These are phyloP conservation scores for Suhomyces guaymorum DNA, from an alignment of 1,139 yeast genomes.

Conservation along the genomic window DNA sequence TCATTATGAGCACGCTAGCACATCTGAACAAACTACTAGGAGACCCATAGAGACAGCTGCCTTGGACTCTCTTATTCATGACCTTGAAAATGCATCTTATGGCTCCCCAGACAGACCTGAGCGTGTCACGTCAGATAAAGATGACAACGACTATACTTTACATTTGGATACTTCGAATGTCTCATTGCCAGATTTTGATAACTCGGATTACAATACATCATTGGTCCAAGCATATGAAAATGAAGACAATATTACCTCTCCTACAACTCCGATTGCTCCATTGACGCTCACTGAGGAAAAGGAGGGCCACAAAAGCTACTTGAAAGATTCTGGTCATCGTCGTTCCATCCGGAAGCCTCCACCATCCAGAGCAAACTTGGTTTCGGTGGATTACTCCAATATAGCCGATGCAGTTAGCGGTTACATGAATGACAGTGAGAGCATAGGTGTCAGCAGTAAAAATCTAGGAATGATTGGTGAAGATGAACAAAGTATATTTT, in stretches of 20 bases:
- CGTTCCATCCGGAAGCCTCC: constrained; percentile 41
- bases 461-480: constrained; percentile 10
- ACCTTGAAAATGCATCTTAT: constrained; percentile 30
- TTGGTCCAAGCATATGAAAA: constrained; percentile 10
- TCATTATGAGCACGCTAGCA: constrained; percentile 5
- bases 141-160: constrained; percentile 14
- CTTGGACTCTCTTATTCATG: constrained; percentile 40
- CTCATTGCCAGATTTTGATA: constrained; percentile 32
- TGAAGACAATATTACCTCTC: constrained; percentile 17
- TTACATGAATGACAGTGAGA: constrained; percentile 21
- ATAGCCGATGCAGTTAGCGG: constrained; percentile 32
- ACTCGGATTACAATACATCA: constrained; percentile 5
- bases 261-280: constrained; percentile 36
- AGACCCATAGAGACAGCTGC: constrained; percentile 24
- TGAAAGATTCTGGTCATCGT: constrained; percentile 32
- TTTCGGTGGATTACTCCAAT: constrained; percentile 29
- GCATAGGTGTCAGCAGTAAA: constrained; percentile 5
- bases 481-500: constrained; percentile 3
- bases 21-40: constrained; percentile 1
- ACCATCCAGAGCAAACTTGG: constrained; percentile 23
- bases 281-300: constrained; percentile 24
- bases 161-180: constrained; percentile 27
- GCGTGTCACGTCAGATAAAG: constrained; percentile 7
- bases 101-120: constrained; percentile 12
- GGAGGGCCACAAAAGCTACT: constrained; percentile 31